Conservation (phyloP, 768 basidiomycete species). For the Leccinum ochraceum region DNA sequence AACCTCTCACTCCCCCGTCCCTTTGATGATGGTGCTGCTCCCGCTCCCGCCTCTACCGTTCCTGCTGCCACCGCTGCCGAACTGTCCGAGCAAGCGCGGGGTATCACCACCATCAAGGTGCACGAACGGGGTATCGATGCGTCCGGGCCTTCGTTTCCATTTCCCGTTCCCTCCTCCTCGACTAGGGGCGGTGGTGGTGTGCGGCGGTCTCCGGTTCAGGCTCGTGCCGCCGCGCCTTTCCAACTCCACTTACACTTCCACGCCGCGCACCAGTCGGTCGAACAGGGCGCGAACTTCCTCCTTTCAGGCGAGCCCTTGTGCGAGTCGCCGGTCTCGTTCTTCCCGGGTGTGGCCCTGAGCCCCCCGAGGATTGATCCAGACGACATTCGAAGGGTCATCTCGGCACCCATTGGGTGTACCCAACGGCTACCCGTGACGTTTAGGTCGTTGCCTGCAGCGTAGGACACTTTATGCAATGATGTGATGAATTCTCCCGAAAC, state of each 20-base stretch:
- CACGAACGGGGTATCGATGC: constrained; percentile 23
- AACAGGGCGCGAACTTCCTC: constrained; percentile 1
- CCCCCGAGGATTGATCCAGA: background rate
- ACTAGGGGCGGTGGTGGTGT: constrained; percentile 1
- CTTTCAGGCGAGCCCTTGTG: constrained; percentile 17
- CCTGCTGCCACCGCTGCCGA: background rate
- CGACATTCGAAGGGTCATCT: background rate
- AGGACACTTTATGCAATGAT: constrained; percentile 5
- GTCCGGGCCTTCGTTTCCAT: constrained; percentile 1
- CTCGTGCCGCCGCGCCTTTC: background rate
- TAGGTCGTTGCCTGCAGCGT: background rate
- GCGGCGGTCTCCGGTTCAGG: background rate
- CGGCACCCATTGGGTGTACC: background rate
- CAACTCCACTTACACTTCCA: background rate
- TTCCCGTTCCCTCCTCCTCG: background rate
- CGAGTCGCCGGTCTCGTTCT: constrained; percentile 26
- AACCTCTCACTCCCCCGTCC: constrained; percentile 23
- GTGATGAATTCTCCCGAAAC: background rate
- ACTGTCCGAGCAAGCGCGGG: background rate
- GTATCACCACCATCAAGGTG: constrained; percentile 2
- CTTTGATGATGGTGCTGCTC: constrained; percentile 20
- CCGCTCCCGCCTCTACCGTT: background rate
- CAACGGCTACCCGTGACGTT: background rate
- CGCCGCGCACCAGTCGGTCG: background rate
- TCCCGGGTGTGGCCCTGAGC: background rate